Percentiles rank a stretch among this genome's conserved stretches.
phyloP scores from a whole-genome alignment of 2,329 filamentous ascomycete species.

The Calcarisporium arbuscula region DNA sequence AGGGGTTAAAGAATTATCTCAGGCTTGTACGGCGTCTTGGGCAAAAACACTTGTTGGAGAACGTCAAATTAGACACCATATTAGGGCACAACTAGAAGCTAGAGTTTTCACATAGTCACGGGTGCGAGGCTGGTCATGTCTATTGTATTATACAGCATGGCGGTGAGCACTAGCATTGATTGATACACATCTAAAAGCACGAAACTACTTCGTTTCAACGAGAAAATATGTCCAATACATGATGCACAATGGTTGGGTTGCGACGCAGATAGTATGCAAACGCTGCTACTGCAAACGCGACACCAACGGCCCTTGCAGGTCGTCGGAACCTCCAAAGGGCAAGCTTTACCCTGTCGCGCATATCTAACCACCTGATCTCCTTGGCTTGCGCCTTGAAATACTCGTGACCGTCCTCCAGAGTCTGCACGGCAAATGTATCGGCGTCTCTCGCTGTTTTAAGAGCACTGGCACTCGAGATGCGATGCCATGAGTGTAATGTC shows the following conservation, averaged over 20 bases:
- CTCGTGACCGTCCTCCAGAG: conserved; percentile 56
- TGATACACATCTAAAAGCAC: too few species aligned
- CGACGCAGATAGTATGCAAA: conserved; percentile 62
- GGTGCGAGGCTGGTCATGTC: too few species aligned
- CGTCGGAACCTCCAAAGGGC: conserved; percentile 58
- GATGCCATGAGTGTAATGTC: conserved; percentile 62
- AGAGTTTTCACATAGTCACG: too few species aligned
- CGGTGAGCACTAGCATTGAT: too few species aligned
- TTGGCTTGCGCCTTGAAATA: conserved; percentile 66
- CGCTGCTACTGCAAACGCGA: conserved; percentile 61
- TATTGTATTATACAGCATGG: too few species aligned
- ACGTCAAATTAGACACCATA: too few species aligned
- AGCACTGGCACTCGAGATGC: conserved; percentile 69
- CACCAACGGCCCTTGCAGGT: conserved; percentile 53
- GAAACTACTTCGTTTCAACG: too few species aligned
- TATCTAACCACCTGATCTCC: conserved; percentile 63
- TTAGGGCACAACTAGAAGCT: too few species aligned
- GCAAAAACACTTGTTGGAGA: too few species aligned
- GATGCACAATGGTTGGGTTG: conserved; percentile 25
- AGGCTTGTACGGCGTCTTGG: too few species aligned
- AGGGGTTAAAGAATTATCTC: too few species aligned
- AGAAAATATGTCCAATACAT: conserved; percentile 20
- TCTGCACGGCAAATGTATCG: conserved; percentile 44
- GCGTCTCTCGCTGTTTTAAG: conserved; percentile 71
- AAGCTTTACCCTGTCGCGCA: conserved; percentile 20